Conservation (phyloP, 371 early-diverging fungal species). For the Blakeslea trispora region DNA sequence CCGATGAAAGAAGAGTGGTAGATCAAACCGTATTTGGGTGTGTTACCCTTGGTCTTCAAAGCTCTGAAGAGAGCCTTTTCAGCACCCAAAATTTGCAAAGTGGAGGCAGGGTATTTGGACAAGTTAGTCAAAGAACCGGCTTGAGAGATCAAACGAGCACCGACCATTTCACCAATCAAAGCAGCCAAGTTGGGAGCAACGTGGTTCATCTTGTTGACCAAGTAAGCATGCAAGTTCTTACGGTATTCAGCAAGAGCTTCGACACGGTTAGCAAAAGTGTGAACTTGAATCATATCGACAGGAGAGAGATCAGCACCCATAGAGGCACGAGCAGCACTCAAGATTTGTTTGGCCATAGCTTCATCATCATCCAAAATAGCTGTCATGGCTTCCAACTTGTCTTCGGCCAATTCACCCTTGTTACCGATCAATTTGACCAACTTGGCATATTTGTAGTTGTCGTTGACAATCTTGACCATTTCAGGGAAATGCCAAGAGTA, state of each 20-base stretch:
- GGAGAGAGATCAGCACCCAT: conserved; percentile 96
- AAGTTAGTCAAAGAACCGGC: conserved; percentile 98
- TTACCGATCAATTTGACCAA: conserved; percentile 88
- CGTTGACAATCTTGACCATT: conserved; percentile 91
- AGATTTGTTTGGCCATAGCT: conserved; percentile 71
- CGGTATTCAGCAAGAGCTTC: conserved; percentile 92
- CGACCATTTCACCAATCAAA: conserved; percentile 96
- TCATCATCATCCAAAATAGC: conserved; percentile 74
- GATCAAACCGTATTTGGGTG: conserved; percentile 99
- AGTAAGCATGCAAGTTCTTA: conserved; percentile 86
- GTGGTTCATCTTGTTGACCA: conserved; percentile 92
- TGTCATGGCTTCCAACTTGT: conserved; percentile 71
- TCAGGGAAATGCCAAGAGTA: conserved; percentile 99
- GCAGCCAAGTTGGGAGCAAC: conserved; percentile 98
- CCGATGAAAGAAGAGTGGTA: conserved; percentile 97
- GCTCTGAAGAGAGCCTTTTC: conserved; percentile 99
- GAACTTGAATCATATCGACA: conserved; percentile 93
- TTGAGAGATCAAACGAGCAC: conserved; percentile 94
- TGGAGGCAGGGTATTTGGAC: conserved; percentile 96
- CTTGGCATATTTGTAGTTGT: conserved; percentile 90
- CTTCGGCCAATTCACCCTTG: conserved; percentile 85
- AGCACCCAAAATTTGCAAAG: conserved; percentile 99
- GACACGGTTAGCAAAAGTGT: conserved; percentile 92
- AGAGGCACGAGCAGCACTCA: conserved; percentile 93
- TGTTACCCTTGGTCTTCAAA: conserved; percentile 96